phyloP scores from a whole-genome alignment of 495 filamentous ascomycete species.

The Penicillium parvum region DNA sequence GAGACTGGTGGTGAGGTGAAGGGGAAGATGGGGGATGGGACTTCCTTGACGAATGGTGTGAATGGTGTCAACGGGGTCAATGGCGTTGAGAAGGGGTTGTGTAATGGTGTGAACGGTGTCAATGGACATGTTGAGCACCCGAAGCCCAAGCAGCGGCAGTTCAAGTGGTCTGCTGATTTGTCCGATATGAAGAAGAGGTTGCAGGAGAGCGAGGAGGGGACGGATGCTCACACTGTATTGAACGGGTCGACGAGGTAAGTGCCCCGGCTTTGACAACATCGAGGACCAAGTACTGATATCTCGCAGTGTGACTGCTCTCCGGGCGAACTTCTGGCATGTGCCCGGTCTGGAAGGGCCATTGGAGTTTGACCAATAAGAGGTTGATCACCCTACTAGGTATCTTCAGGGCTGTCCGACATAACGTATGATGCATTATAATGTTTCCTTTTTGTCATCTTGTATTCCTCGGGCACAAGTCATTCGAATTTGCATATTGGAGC shows the following conservation, averaged over 20 bases:
- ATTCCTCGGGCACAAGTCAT: conserved; percentile 10
- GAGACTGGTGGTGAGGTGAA: conserved; percentile 36
- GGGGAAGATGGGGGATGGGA: conserved; percentile 9
- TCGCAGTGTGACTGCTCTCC: conserved; percentile 84
- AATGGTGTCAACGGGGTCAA: too few relatives aligned
- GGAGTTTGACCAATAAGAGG: conserved; percentile 46
- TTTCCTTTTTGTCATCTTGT: conserved; percentile 10
- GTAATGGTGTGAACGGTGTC: conserved; percentile 56
- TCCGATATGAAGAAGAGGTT: conserved; percentile 46
- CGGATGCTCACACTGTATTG: conserved; percentile 90
- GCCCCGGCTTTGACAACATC: not conserved
- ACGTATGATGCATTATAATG: conserved; percentile 11
- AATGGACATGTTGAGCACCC: conserved; percentile 30
- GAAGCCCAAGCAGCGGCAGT: conserved; percentile 27
- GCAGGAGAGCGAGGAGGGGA: conserved; percentile 59
- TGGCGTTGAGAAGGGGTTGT: conserved; percentile 4
- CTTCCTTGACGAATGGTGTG: conserved; percentile 15
- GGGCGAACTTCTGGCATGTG: conserved; percentile 88
- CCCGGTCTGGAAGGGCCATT: conserved; percentile 64
- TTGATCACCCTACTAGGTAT: too few relatives aligned
- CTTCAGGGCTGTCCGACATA: not conserved
- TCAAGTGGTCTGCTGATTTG: conserved; percentile 42
- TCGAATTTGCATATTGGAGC: conserved; percentile 13
- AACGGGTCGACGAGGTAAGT: conserved; percentile 55
- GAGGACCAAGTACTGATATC: too few relatives aligned